Base-by-base conservation (phyloP, 495 filamentous ascomycete genomes). In the Hypoxylon lenormandii region DNA sequence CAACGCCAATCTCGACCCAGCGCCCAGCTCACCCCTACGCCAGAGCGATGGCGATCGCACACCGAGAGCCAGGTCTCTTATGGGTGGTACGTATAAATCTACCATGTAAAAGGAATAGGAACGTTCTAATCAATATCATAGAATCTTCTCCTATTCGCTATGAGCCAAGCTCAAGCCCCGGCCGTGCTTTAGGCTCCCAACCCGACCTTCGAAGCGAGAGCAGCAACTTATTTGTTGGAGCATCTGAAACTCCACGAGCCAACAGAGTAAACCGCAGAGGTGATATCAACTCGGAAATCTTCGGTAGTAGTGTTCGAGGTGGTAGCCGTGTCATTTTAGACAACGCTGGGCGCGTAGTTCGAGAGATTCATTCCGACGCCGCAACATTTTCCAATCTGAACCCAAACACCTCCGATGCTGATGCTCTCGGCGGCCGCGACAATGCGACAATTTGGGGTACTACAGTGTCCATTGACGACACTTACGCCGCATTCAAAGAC, bases 381-480 rank as follows among this genome's bases (percentile, higher is more conserved):
- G 83, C 85, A 22, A 93, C 94, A 0, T 97, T 96, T 77, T 91
- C 92, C 0, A 95, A 96, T 74, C 76, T 92, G 60, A 89, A 97
- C 70, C 92, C 92, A 1, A 88, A 87, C 56, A 98, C 96, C 10
- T 96, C 93, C 0, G 95, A 99, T 75, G 93, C 93, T 0, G 90
- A 97, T 73, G 90, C 86, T 1, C 88, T 97, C 52, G 92, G 91
- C 43, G 93, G 93, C 8, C 85, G 83, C 62, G 91, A 89, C 38
- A 90, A 89, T 47, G 85, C 91, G 60, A 88, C 96, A 38, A 94
- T 99, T 60, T 99, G 96, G 96, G 95, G 96, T 74, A 98, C 95
- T 47, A 98, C 97, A 49, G 91, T 99, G 59, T 96, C 94, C 1
- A 89, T 98, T 42, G 88, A 90, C 55, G 93, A 99, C 76, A 91